Percentiles rank a stretch among this genome's conserved stretches.
Conservation (phyloP, 345 rosid species). For the Arabidopsis arenosa region DNA sequence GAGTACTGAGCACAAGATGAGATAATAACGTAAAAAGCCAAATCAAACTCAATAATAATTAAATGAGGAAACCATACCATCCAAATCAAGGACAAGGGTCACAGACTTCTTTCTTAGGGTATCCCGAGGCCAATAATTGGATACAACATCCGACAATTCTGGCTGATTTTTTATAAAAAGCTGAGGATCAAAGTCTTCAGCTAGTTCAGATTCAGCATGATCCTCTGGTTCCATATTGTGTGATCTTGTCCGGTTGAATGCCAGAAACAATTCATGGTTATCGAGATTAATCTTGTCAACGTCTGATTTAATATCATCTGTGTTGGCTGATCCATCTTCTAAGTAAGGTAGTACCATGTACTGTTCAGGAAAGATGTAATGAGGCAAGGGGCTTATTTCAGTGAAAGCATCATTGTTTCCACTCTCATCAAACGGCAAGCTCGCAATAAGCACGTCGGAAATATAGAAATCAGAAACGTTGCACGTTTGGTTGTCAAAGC, state of each 20-base stretch:
- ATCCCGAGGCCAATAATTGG: slow-evolving; percentile 65
- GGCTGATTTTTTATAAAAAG: slow-evolving; percentile 74
- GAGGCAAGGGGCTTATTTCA: slow-evolving; percentile 57
- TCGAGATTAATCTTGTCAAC: slow-evolving; percentile 53
- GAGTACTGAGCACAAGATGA: slow-evolving; percentile 1
- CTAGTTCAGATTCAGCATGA: slow-evolving; percentile 58
- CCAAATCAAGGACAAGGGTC: slow-evolving; percentile 92
- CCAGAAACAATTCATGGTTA: slow-evolving; percentile 59
- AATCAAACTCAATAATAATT: neutral
- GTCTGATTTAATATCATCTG: slow-evolving; percentile 52
- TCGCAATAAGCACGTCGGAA: slow-evolving; percentile 44
- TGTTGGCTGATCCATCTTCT: slow-evolving; percentile 60
- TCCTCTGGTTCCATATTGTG: slow-evolving; percentile 56
- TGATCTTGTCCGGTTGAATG: slow-evolving; percentile 68
- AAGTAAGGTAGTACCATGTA: slow-evolving; percentile 80
- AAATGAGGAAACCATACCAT: slow-evolving; percentile 60
- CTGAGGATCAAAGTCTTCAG: slow-evolving; percentile 82
- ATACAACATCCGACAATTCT: slow-evolving; percentile 76
- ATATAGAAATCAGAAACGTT: slow-evolving; percentile 45
- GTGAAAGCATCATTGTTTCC: slow-evolving; percentile 35
- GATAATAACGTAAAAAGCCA: neutral
- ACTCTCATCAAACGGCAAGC: slow-evolving; percentile 44
- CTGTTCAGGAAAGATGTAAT: slow-evolving; percentile 67
- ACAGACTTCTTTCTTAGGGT: slow-evolving; percentile 59
- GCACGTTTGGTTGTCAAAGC: slow-evolving; percentile 45